A percentile compares a stretch with the other conserved stretches of the same genome.
phyloP scores from a whole-genome alignment of 176 grass and related monocot species.

The Rhynchospora breviuscula region DNA sequence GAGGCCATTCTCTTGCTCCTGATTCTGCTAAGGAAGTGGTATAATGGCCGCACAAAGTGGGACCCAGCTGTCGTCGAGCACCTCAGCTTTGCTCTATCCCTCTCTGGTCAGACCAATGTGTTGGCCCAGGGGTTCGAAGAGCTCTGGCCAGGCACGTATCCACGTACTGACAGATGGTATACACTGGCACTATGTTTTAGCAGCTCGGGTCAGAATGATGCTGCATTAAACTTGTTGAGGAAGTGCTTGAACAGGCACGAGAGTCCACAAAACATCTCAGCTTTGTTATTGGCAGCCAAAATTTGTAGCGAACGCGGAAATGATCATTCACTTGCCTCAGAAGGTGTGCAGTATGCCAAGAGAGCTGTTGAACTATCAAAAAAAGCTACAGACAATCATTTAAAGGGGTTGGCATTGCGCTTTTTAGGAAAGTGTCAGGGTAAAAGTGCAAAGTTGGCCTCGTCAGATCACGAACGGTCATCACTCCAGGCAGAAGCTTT shows the following conservation, averaged over 20 bases:
- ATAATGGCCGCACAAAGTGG: slow-evolving; percentile 76
- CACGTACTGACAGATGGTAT: slow-evolving; percentile 78
- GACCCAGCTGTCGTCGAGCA: slow-evolving; percentile 87
- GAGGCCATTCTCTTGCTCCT: slow-evolving; percentile 88
- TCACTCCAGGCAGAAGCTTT: slow-evolving; percentile 73
- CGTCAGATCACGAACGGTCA: slow-evolving; percentile 79
- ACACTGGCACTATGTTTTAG: slow-evolving; percentile 74
- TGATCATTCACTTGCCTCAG: slow-evolving; percentile 48
- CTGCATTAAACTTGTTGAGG: slow-evolving; percentile 73
- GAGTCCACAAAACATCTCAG: slow-evolving; percentile 59
- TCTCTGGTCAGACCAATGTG: slow-evolving; percentile 73
- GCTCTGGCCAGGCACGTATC: slow-evolving; percentile 79
- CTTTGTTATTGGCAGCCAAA: slow-evolving; percentile 79
- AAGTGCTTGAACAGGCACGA: slow-evolving; percentile 79
- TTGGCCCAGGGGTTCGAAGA: slow-evolving; percentile 74
- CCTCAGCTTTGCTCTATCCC: slow-evolving; percentile 77
- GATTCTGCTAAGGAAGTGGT: slow-evolving; percentile 80
- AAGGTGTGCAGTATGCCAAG: slow-evolving; percentile 75
- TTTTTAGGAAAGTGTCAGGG: slow-evolving; percentile 67
- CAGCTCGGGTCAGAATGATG: slow-evolving; percentile 46
- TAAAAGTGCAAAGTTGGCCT: slow-evolving; percentile 65
- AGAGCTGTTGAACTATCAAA: slow-evolving; percentile 48
- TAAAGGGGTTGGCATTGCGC: slow-evolving; percentile 64
- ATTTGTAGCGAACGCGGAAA: slow-evolving; percentile 48
- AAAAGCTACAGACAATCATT: slow-evolving; percentile 39